Conservation (phyloP, 1,284 basidiomycete genomes). For the Ganoderma lucidum region DNA sequence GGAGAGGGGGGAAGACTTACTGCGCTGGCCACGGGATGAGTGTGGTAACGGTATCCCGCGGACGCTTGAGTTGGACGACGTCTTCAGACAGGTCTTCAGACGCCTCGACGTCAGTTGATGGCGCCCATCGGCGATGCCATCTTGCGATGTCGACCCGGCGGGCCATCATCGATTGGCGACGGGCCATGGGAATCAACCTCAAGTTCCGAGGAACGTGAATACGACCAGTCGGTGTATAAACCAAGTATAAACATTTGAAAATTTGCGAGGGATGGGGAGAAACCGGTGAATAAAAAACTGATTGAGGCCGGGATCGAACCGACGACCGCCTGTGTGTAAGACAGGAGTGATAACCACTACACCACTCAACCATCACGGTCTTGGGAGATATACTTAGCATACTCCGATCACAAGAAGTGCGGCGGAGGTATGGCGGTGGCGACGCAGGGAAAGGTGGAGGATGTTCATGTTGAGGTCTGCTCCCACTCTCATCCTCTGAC, state of each 20-base stretch:
- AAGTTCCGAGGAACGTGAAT: too few relatives aligned
- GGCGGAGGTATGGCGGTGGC: background rate
- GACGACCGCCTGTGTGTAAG: constrained; percentile 35
- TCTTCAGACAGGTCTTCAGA: background rate
- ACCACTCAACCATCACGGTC: constrained; percentile 27
- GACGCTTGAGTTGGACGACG: background rate
- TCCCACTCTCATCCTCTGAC: background rate
- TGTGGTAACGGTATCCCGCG: background rate
- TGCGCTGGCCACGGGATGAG: background rate
- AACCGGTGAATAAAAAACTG: constrained; percentile 2
- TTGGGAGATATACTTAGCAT: background rate
- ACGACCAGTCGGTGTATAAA: background rate
- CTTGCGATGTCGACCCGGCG: background rate
- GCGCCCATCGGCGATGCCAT: constrained; percentile 10
- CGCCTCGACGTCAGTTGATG: constrained; percentile 1
- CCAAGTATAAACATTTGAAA: background rate
- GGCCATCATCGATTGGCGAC: background rate
- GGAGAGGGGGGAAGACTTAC: background rate
- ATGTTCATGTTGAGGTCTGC: background rate
- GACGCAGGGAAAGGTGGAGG: background rate
- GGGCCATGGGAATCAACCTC: too few relatives aligned
- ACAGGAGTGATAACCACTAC: constrained; percentile 36
- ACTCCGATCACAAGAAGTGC: background rate
- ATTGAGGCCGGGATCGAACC: constrained; percentile 36
- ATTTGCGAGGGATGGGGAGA: background rate